Conservation (phyloP, 805 yeast genomes). For the Yamadazyma endophytica region DNA sequence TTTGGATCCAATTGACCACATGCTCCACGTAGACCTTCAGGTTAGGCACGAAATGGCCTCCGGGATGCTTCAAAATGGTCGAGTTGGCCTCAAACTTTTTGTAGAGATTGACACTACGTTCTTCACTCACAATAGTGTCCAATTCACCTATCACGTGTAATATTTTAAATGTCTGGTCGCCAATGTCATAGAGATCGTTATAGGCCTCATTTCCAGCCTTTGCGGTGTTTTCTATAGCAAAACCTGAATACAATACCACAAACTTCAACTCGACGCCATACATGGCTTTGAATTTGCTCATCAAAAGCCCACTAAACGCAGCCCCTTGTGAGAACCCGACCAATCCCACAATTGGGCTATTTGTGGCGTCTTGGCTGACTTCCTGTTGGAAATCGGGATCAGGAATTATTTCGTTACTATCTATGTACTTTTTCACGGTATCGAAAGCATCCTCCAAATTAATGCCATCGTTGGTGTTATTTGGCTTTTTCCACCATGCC, state of each 20-base stretch:
- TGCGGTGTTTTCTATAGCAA: conserved; percentile 26
- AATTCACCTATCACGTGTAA: conserved; percentile 81
- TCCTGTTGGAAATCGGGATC: conserved; percentile 24
- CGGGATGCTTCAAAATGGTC: conserved; percentile 77
- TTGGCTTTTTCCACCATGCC: conserved; percentile 76
- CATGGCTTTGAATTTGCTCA: conserved; percentile 53
- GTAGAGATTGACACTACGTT: conserved; percentile 59
- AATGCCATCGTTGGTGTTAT: conserved; percentile 35
- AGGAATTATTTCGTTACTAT: conserved; percentile 47
- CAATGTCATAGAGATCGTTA: conserved; percentile 17
- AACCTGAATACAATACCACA: conserved; percentile 73
- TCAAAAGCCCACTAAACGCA: conserved; percentile 69
- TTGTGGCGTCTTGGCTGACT: conserved; percentile 16
- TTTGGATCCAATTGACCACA: conserved; percentile 40
- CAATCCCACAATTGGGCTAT: conserved; percentile 74
- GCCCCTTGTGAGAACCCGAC: conserved; percentile 96
- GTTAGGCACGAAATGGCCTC: conserved; percentile 96
- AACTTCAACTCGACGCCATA: conserved; percentile 57
- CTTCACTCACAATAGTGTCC: conserved; percentile 80
- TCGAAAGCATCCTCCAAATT: conserved; percentile 51
- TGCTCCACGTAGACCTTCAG: conserved; percentile 49
- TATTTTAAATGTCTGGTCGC: conserved; percentile 17
- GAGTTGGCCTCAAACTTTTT: conserved; percentile 39
- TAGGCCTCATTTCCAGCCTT: conserved; percentile 22
- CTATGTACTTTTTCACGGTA: conserved; percentile 45